These are phyloP conservation scores for Suhomyces bribrorum DNA, from an alignment of 1,139 yeast genomes.

Conservation along the genomic window DNA sequence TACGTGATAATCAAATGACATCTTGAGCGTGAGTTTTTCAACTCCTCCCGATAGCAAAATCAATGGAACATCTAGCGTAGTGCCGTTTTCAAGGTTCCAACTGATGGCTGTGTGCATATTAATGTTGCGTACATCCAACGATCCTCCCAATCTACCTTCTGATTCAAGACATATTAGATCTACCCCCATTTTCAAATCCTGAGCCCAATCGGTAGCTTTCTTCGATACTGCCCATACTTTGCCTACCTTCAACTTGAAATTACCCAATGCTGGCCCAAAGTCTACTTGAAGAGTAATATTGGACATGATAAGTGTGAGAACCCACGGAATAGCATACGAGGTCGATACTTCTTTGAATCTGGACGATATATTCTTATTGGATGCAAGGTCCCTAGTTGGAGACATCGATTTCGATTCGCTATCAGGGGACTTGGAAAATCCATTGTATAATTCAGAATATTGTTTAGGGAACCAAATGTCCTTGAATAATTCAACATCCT, in stretches of 20 bases:
- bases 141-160: constrained; percentile 80
- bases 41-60: constrained; percentile 64
- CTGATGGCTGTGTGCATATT: constrained; percentile 65
- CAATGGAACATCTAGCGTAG: constrained; percentile 59
- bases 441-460: constrained; percentile 6
- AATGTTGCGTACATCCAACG: constrained; percentile 49
- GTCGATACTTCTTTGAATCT: constrained; percentile 62
- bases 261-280: constrained; percentile 83
- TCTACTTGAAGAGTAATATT: constrained; percentile 62
- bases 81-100: constrained; percentile 57
- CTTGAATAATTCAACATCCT: constrained; percentile 77
- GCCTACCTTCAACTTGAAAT: constrained; percentile 53
- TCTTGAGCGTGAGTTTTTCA: constrained; percentile 55
- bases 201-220: constrained; percentile 72
- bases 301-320: constrained; percentile 56
- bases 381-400: constrained; percentile 22
- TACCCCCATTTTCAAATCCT: constrained; percentile 63
- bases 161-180: constrained; percentile 55
- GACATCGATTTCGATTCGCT: constrained; percentile 13
- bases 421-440: background rate
- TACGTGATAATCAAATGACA: constrained; percentile 81
- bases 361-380: constrained; percentile 47
- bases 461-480: constrained; percentile 77
- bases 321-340: constrained; percentile 75
- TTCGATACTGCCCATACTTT: constrained; percentile 70